Evolutionary conservation across 2,329 filamentous ascomycete species (phyloP).

Genomic region (Fusarium miscanthi): DNA sequence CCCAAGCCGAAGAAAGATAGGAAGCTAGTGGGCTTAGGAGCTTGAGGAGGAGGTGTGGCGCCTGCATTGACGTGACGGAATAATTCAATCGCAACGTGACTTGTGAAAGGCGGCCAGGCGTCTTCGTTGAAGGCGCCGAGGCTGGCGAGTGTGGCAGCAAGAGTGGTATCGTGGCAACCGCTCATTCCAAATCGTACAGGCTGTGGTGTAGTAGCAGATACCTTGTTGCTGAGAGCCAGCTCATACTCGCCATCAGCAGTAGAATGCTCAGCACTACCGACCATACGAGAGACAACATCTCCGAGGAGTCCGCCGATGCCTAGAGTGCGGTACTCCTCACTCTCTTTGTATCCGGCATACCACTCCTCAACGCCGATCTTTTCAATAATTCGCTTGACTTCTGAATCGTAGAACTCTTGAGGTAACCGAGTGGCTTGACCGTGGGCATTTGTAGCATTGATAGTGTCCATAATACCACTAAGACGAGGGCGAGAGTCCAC

Average conservation of each 20-base stretch:
- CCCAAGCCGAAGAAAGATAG: slow-evolving; percentile 44
- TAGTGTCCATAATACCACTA: slow-evolving; percentile 91
- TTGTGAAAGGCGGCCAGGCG: slow-evolving; percentile 93
- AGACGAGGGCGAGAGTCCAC: slow-evolving; percentile 87
- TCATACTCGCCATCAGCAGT: slow-evolving; percentile 66
- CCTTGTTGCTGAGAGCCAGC: slow-evolving; percentile 49
- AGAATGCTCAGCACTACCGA: slow-evolving; percentile 68
- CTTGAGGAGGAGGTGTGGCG: slow-evolving; percentile 13
- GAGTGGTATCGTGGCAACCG: slow-evolving; percentile 93
- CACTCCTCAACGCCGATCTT: slow-evolving; percentile 90
- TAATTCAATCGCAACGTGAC: slow-evolving; percentile 89
- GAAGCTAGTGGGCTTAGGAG: slow-evolving; percentile 33
- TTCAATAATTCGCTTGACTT: slow-evolving; percentile 74
- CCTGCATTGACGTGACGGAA: slow-evolving; percentile 68
- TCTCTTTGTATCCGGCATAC: slow-evolving; percentile 89
- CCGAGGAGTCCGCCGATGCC: slow-evolving; percentile 89
- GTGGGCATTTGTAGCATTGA: slow-evolving; percentile 90
- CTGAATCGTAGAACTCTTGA: slow-evolving; percentile 85
- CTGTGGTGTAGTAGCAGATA: slow-evolving; percentile 47
- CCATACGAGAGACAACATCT: slow-evolving; percentile 83
- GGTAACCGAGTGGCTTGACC: slow-evolving; percentile 79
- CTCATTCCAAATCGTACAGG: slow-evolving; percentile 80
- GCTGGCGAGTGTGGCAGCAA: slow-evolving; percentile 81
- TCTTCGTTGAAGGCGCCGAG: slow-evolving; percentile 80
- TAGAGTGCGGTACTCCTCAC: slow-evolving; percentile 84